Percentiles rank a stretch among this genome's conserved stretches.
phyloP scores from a whole-genome alignment of 1,139 yeast genomes.

The Magnusiomyces paraingens region DNA sequence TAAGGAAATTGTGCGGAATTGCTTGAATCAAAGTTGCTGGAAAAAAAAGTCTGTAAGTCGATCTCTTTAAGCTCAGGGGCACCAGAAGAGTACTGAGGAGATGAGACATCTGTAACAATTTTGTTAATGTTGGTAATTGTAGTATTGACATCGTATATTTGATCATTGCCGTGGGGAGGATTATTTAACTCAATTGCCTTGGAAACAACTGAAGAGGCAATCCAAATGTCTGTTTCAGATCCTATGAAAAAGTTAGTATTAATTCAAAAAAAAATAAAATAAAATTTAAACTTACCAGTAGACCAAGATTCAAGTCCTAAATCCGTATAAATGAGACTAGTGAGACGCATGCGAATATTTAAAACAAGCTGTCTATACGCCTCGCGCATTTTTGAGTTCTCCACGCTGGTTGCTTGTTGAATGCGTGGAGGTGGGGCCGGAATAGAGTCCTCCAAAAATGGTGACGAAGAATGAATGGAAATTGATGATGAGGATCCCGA shows the following conservation, averaged over 20 bases:
- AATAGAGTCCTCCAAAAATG: neutral
- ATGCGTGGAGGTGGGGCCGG: neutral
- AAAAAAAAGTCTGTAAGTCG: constrained; percentile 2
- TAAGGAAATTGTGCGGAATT: constrained; percentile 19
- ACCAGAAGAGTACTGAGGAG: neutral
- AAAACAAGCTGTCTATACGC: constrained; percentile 23
- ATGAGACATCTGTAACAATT: neutral
- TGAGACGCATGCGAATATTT: constrained; percentile 28
- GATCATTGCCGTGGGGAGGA: neutral
- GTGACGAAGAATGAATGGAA: neutral
- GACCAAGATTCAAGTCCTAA: constrained; percentile 28
- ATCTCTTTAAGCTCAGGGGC: neutral
- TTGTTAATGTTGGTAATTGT: neutral
- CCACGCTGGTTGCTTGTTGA: neutral
- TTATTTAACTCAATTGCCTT: constrained; percentile 10
- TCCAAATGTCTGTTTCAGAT: constrained; percentile 32
- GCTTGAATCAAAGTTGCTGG: neutral
- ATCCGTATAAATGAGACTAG: constrained; percentile 28
- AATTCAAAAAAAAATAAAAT: neutral
- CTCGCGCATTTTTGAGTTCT: constrained; percentile 16
- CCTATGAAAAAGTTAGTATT: constrained; percentile 18
- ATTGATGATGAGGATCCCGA: constrained; percentile 1
- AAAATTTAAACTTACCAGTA: constrained; percentile 20
- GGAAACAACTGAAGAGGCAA: constrained; percentile 23
- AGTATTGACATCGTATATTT: neutral